Conservation (phyloP, 306 rosid species). For the Corylus americana region DNA sequence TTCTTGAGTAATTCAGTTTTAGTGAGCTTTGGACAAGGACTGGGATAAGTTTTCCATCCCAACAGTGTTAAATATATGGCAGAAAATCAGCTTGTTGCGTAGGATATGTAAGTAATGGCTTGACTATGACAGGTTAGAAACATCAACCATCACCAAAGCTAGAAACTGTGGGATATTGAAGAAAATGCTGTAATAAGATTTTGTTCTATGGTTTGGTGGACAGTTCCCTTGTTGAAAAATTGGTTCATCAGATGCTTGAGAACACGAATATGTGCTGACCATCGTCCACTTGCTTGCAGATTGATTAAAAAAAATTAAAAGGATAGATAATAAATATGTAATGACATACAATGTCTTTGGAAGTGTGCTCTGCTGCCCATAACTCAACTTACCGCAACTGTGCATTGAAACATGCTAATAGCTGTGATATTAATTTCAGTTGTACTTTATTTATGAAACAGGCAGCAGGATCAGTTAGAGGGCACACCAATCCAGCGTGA, state of each 20-base stretch:
- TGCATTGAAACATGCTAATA: not conserved
- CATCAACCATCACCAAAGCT: not conserved
- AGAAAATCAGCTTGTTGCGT: not conserved
- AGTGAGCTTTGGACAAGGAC: not conserved
- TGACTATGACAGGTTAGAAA: not conserved
- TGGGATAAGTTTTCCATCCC: not conserved
- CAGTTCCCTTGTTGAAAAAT: not conserved
- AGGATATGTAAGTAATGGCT: not conserved
- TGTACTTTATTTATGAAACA: constrained; percentile 30
- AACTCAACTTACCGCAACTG: constrained; percentile 9
- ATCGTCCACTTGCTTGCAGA: not conserved
- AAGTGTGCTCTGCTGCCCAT: not conserved
- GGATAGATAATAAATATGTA: not conserved
- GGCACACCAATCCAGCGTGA: constrained; percentile 52
- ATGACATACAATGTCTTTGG: not conserved
- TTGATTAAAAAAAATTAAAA: not conserved
- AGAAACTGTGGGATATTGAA: not conserved
- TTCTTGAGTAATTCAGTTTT: not conserved
- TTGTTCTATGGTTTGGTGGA: not conserved
- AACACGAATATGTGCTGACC: not conserved
- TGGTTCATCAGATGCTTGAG: not conserved
- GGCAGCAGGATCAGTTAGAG: constrained; percentile 74
- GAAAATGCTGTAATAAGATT: not conserved
- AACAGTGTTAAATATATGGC: not conserved
- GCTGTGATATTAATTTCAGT: not conserved